phyloP scores from a whole-genome alignment of 2,329 filamentous ascomycete genomes.

The Corniculantispora saksenae region DNA sequence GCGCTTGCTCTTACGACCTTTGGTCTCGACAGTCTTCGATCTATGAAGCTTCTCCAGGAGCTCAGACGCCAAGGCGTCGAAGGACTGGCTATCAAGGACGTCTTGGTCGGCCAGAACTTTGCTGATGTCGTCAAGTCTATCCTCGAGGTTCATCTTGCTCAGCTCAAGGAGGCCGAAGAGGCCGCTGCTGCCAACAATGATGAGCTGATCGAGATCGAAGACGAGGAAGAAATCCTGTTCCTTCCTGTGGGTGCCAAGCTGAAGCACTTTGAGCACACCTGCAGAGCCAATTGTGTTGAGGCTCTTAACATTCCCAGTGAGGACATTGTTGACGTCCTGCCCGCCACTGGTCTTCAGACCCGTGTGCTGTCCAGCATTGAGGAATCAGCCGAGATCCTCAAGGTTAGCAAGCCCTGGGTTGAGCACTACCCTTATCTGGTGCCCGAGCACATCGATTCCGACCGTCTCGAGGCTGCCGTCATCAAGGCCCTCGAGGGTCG shows the following conservation, averaged over 20 bases:
- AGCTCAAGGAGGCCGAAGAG: constrained; percentile 12
- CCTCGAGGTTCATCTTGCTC: background rate
- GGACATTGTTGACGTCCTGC: constrained; percentile 17
- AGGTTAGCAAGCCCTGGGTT: constrained; percentile 15
- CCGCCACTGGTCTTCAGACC: constrained; percentile 16
- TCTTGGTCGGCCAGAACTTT: constrained; percentile 14
- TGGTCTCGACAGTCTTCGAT: constrained; percentile 15
- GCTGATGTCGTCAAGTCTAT: constrained; percentile 11
- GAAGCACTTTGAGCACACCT: constrained; percentile 18
- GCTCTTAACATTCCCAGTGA: constrained; percentile 16
- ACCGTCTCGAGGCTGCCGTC: constrained; percentile 19
- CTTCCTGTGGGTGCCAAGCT: constrained; percentile 16
- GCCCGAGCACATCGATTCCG: constrained; percentile 18
- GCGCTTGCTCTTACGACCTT: constrained; percentile 11
- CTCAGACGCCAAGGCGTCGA: constrained; percentile 13
- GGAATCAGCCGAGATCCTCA: constrained; percentile 12
- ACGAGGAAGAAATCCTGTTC: constrained; percentile 17
- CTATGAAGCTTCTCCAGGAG: constrained; percentile 18
- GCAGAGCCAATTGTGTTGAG: constrained; percentile 12
- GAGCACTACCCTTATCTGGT: constrained; percentile 22
- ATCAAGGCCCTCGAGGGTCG: constrained; percentile 14
- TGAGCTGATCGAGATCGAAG: constrained; percentile 17
- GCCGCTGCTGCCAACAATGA: constrained; percentile 5
- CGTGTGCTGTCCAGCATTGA: constrained; percentile 18
- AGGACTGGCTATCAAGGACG: constrained; percentile 15